Base-by-base conservation (phyloP, 768 basidiomycete genomes). In the Amanita muscaria region DNA sequence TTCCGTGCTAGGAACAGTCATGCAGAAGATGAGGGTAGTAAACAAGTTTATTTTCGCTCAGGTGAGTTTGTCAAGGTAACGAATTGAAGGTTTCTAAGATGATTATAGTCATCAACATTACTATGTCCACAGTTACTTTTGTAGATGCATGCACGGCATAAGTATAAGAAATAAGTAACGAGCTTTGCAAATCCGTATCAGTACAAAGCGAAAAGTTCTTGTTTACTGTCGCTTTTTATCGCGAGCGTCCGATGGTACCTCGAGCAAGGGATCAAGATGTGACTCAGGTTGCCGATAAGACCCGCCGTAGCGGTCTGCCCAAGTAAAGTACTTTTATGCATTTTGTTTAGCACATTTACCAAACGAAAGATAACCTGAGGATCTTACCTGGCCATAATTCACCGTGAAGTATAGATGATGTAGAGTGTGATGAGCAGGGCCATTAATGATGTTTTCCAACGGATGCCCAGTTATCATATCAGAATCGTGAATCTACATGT, bases 341-440 rank as follows among this genome's bases (percentile, higher is more conserved):
- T 22, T n/a, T 16, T 18, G 44, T 16, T 44, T 19, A 45, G 33
- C 42, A 14, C 11, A 34, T 29, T 11, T 11, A 16, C 25, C n/a
- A 14, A 14, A 30, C 16, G 31, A 34, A 14, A 44, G 8, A 40
- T 34, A 19, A 31, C 40, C 36, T 4, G 14, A 32, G 21, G 54
- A 63, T 68, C 23, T 53, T 59, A 83, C 81, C 71, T 91, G 89
- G 18, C 91, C 92, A 63, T 91, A 94, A 69, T 98, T 98, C 53
- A 87, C 85, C 33, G 86, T 96, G 68, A 97, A 98, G 69, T 93
- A 94, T 16, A 99, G 67, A 58, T 98, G 96, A 60, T 97, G 94
- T 33, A 97, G 70, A 0, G 93, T 98, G 61, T 99, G 96, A 55
- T 99, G 96, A 2, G 93, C 90, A 2, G 96, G 94, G n/a, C 91